Conservation (phyloP, 2,329 filamentous ascomycete genomes). For the Harringtonia aguacate region DNA sequence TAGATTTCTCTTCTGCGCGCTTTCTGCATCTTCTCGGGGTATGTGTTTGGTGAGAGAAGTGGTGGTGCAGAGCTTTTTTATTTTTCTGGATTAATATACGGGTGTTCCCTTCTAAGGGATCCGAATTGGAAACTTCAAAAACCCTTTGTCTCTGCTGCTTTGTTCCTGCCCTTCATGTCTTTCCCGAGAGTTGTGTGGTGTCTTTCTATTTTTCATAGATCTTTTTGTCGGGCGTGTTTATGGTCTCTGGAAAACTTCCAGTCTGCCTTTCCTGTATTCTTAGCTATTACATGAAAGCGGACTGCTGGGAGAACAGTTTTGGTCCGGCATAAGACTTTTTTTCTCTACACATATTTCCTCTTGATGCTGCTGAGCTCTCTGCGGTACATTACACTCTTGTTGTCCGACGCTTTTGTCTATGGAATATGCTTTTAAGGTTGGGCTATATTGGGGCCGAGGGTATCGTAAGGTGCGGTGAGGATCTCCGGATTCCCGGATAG, state of each 20-base stretch:
- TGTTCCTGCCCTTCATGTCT: neutral
- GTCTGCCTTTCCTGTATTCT: neutral
- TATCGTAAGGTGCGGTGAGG: too few species aligned
- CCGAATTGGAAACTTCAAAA: neutral
- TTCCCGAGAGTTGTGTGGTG: neutral
- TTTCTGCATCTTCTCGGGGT: neutral
- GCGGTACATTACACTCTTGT: too few species aligned
- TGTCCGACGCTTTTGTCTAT: too few species aligned
- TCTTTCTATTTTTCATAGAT: neutral
- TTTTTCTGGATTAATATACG: neutral
- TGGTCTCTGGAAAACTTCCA: slow-evolving; percentile 20
- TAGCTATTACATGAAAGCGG: slow-evolving; percentile 8
- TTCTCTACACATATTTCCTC: neutral
- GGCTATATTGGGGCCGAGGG: too few species aligned
- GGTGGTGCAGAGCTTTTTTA: neutral
- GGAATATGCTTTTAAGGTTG: too few species aligned
- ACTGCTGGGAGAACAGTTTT: slow-evolving; percentile 29
- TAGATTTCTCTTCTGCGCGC: slow-evolving; percentile 2
- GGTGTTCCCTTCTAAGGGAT: neutral
- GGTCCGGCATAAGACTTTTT: slow-evolving; percentile 15
- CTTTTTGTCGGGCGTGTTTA: slow-evolving; percentile 24
- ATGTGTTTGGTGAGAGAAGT: neutral
- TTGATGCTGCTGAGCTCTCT: neutral
- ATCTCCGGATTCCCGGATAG: too few species aligned
- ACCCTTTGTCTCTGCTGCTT: neutral